Percentiles rank a stretch among this genome's conserved stretches.
Conservation (phyloP, 148 eudicot species). For the Dysphania ambrosioides region DNA sequence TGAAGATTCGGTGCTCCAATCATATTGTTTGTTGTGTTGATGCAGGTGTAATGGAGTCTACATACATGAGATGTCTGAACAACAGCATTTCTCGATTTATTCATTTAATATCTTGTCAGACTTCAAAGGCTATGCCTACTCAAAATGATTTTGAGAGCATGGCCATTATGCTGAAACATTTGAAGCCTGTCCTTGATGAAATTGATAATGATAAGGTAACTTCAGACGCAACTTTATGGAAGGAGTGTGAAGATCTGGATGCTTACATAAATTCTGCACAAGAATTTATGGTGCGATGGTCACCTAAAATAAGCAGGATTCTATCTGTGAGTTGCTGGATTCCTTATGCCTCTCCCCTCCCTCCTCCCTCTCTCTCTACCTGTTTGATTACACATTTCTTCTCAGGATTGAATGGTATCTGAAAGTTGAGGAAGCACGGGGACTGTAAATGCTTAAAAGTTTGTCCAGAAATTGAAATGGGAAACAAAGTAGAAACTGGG, state of each 20-base stretch:
- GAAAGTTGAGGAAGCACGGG: background rate
- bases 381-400: background rate
- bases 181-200: conserved; percentile 67
- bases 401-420: background rate
- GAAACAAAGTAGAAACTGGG: background rate
- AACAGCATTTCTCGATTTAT: conserved; percentile 87
- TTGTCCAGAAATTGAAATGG: too few relatives aligned
- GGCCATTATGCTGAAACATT: conserved; percentile 56
- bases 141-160: conserved; percentile 45
- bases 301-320: conserved; percentile 63
- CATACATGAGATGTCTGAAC: conserved; percentile 56
- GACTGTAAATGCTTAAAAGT: background rate
- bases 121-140: conserved; percentile 50
- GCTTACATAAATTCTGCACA: conserved; percentile 64
- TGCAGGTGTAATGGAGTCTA: conserved; percentile 73
- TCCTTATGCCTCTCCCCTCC: background rate
- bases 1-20: background rate
- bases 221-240: conserved; percentile 48
- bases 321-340: conserved; percentile 51
- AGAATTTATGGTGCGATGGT: conserved; percentile 78
- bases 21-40: background rate
- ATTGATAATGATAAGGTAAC: conserved; percentile 41
- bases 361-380: too few relatives aligned
- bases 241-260: conserved; percentile 73
- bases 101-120: conserved; percentile 73